Conservation (phyloP, 768 basidiomycete genomes). For the Boletus vinaceobasis region DNA sequence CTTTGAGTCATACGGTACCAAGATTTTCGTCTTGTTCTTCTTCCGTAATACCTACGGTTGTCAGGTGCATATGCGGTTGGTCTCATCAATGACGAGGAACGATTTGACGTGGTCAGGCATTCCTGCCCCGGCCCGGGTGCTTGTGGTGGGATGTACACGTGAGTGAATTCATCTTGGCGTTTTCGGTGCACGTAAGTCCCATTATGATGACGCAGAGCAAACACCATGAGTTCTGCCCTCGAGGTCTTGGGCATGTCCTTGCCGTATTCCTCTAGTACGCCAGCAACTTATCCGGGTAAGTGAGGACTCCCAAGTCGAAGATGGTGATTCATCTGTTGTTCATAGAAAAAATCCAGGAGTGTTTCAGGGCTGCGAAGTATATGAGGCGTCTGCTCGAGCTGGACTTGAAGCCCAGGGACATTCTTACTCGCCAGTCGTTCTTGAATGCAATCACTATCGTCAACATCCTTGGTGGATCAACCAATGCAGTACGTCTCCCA, state of each 20-base stretch:
- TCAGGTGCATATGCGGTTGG: constrained; percentile 74
- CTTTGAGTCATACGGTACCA: constrained; percentile 76
- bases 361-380: constrained; percentile 72
- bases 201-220: constrained; percentile 46
- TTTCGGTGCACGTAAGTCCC: neutral
- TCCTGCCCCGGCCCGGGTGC: constrained; percentile 83
- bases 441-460: constrained; percentile 81
- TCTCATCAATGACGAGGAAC: constrained; percentile 74
- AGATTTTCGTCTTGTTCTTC: neutral
- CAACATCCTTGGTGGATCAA: constrained; percentile 81
- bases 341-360: constrained; percentile 79
- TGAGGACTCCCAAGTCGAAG: neutral
- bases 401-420: constrained; percentile 81
- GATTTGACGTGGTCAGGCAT: constrained; percentile 80
- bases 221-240: constrained; percentile 83
- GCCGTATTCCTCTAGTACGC: constrained; percentile 73
- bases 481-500: constrained; percentile 63
- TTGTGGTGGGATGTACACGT: constrained; percentile 89
- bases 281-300: constrained; percentile 67
- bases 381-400: constrained; percentile 69
- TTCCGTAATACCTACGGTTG: neutral
- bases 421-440: constrained; percentile 68
- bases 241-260: constrained; percentile 85
- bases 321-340: neutral
- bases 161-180: constrained; percentile 19